Percentiles rank a stretch among this genome's conserved stretches.
These are phyloP conservation scores for Stereum hirsutum DNA, from an alignment of 1,284 basidiomycete species.

Conservation along the genomic window DNA sequence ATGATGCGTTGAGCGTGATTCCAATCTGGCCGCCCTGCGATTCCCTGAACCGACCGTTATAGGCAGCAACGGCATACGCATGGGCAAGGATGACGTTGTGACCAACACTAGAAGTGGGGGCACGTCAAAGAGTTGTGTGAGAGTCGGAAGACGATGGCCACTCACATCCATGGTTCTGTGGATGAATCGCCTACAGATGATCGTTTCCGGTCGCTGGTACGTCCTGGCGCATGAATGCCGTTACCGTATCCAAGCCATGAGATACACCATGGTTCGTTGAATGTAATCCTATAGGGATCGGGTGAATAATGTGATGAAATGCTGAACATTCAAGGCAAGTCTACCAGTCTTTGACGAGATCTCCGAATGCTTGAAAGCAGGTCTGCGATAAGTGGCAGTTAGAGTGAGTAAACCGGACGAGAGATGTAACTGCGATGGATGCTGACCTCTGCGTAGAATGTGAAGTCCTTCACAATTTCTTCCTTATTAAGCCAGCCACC, in stretches of 20 bases:
- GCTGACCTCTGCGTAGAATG: constrained; percentile 49
- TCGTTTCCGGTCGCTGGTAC: constrained; percentile 47
- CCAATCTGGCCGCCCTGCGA: constrained; percentile 57
- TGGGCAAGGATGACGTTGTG: constrained; percentile 65
- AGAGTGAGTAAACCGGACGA: neutral
- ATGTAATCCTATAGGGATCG: constrained; percentile 37
- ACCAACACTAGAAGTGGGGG: neutral
- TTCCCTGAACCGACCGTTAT: constrained; percentile 50
- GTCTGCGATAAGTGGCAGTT: constrained; percentile 24
- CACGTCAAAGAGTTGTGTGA: neutral
- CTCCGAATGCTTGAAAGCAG: constrained; percentile 67
- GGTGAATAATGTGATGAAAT: neutral
- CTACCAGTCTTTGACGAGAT: constrained; percentile 73
- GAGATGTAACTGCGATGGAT: neutral
- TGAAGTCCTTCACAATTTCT: constrained; percentile 52
- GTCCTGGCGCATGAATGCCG: constrained; percentile 59
- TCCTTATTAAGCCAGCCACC: constrained; percentile 65
- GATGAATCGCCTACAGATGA: constrained; percentile 49
- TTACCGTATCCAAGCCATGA: constrained; percentile 58
- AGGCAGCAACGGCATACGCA: constrained; percentile 54
- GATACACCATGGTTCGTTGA: constrained; percentile 71
- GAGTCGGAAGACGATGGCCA: constrained; percentile 4
- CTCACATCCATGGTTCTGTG: constrained; percentile 68
- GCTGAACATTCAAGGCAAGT: constrained; percentile 8
- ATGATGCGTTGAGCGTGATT: constrained; percentile 51